These are phyloP conservation scores for Drosera spatulata DNA, from an alignment of 179 eudicot species.

Conservation along the genomic window DNA sequence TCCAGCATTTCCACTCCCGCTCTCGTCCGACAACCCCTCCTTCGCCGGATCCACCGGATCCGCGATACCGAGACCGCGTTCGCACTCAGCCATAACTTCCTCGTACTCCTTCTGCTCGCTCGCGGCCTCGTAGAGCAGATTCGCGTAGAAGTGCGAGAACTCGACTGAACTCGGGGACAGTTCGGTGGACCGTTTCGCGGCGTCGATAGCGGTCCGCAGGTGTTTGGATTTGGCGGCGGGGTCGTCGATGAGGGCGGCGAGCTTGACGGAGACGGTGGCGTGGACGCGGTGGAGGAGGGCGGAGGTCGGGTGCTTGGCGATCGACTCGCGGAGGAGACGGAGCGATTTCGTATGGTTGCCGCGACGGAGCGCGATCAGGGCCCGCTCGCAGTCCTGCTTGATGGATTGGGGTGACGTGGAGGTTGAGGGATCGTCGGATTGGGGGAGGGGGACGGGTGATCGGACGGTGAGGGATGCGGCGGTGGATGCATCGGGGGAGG, in stretches of 20 bases:
- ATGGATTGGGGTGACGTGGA: slow-evolving; percentile 5
- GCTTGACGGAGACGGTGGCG: slow-evolving; percentile 51
- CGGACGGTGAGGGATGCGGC: too few relatives aligned
- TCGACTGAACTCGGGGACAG: slow-evolving; percentile 63
- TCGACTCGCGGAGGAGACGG: slow-evolving; percentile 58
- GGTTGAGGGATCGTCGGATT: too few relatives aligned
- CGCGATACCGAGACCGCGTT: slow-evolving; percentile 65
- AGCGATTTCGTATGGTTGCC: slow-evolving; percentile 76
- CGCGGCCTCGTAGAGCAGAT: slow-evolving; percentile 61
- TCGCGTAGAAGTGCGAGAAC: slow-evolving; percentile 75
- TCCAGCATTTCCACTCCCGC: slow-evolving; percentile 27
- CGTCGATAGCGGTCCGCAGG: slow-evolving; percentile 52
- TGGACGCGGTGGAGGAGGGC: slow-evolving; percentile 57
- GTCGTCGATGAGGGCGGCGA: slow-evolving; percentile 52
- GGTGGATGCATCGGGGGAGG: too few relatives aligned
- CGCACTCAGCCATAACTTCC: slow-evolving; percentile 76
- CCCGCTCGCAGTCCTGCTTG: slow-evolving; percentile 64
- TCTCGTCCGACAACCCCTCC: slow-evolving; percentile 55
- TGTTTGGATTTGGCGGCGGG: slow-evolving; percentile 44
- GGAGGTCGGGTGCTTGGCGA: slow-evolving; percentile 22
- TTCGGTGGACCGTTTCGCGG: slow-evolving; percentile 46
- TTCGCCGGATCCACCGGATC: slow-evolving; percentile 78
- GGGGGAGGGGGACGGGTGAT: too few relatives aligned
- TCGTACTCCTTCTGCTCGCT: slow-evolving; percentile 63
- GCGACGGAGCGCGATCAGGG: slow-evolving; percentile 44